phyloP scores from a whole-genome alignment of 1,284 basidiomycete species.

The Ustilago curta region DNA sequence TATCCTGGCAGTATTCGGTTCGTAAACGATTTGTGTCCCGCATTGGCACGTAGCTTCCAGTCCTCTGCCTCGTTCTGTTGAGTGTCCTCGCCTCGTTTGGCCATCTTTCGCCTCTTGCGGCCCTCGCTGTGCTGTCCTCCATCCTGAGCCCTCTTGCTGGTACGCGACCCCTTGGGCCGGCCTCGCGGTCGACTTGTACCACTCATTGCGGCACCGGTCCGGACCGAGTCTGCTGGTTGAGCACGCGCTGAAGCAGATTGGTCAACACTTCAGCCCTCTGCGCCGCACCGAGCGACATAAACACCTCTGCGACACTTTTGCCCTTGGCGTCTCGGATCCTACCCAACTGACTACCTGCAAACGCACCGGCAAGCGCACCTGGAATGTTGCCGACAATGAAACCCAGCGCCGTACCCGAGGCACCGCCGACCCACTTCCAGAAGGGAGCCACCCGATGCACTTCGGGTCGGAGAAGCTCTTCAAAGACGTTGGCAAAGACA shows the following conservation, averaged over 20 bases:
- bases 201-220: slow-evolving; percentile 33
- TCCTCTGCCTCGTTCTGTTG: not conserved
- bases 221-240: slow-evolving; percentile 69
- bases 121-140: not conserved
- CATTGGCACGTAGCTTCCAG: slow-evolving; percentile 2
- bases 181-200: not conserved
- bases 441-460: slow-evolving; percentile 57
- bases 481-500: slow-evolving; percentile 64
- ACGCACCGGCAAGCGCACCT: slow-evolving; percentile 61
- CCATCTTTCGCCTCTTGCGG: slow-evolving; percentile 4
- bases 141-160: not conserved
- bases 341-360: slow-evolving; percentile 64
- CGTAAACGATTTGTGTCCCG: slow-evolving; percentile 8
- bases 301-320: slow-evolving; percentile 75
- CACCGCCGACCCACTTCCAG: slow-evolving; percentile 62
- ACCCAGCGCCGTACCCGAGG: slow-evolving; percentile 61
- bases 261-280: slow-evolving; percentile 88
- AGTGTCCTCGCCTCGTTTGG: not conserved
- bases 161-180: not conserved
- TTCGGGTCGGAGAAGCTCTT: slow-evolving; percentile 67
- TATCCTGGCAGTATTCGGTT: slow-evolving; percentile 18
- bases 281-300: slow-evolving; percentile 78
- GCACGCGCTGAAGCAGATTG: slow-evolving; percentile 86
- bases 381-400: slow-evolving; percentile 63
- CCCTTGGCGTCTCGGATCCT: slow-evolving; percentile 68